A percentile compares a stretch with the other conserved stretches of the same genome.
phyloP scores from a whole-genome alignment of 768 basidiomycete genomes.

The Suillus fuscotomentosus region DNA sequence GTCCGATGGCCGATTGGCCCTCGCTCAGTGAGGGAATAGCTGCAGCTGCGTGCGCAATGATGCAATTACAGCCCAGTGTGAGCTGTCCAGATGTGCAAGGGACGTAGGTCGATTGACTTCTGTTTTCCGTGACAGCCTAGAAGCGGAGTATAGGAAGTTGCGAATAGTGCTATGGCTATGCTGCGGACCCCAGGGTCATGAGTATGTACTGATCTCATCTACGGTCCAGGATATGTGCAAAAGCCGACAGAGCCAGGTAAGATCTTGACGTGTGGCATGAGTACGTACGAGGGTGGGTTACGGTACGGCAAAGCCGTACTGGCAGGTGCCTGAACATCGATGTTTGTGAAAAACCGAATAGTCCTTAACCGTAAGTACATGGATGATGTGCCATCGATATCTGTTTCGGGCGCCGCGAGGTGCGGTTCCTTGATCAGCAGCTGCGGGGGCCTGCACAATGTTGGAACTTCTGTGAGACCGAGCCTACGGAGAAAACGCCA shows the following conservation, averaged over 20 bases:
- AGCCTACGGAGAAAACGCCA: background rate
- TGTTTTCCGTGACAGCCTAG: background rate
- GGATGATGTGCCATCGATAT: background rate
- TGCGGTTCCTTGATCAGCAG: background rate
- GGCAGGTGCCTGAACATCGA: background rate
- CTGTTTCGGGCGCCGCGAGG: background rate
- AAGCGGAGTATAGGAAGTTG: background rate
- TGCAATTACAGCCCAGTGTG: background rate
- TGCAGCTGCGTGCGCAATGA: background rate
- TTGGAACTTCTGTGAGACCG: background rate
- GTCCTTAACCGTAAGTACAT: background rate
- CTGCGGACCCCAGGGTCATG: background rate
- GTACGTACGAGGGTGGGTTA: background rate
- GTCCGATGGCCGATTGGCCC: background rate
- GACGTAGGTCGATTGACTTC: background rate
- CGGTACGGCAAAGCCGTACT: background rate
- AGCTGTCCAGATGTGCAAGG: background rate
- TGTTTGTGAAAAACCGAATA: background rate
- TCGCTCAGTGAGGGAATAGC: background rate
- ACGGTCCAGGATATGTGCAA: background rate
- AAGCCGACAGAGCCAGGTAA: background rate
- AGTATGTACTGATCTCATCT: background rate
- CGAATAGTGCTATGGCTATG: background rate
- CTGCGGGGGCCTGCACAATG: background rate
- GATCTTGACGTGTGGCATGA: background rate